Base-by-base conservation (phyloP, 768 basidiomycete species). In the Rhodosporidiobolus odoratus region DNA sequence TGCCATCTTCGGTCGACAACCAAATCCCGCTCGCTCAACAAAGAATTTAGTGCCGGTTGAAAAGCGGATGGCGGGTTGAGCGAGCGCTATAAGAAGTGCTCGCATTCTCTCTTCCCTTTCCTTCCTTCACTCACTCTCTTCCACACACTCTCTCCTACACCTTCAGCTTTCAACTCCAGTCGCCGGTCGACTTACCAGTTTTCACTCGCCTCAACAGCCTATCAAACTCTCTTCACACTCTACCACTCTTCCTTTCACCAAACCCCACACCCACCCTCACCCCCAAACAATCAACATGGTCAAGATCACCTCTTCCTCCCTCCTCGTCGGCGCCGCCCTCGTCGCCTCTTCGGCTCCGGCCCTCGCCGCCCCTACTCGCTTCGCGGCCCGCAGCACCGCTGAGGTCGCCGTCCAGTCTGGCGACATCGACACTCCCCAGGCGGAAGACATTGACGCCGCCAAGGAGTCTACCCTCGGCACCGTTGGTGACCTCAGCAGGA, bases 251-350 rank as follows among this genome's bases (percentile, higher is more conserved):
- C 27, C 58, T 52, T 45, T 4, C 50, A 32, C 52, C 10, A n/a
- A 8, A 27, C 52, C 52, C 30, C 7, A 50, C 48, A 13, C 48
- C 21, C 48, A 50, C 48, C 48, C 21, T 23, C 12, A 13, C 43
- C 43, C 23, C 43, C 43, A 12, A 45, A 50, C 52, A 63, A n/a
- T 38, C 34, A 62, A 58, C 57, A 66, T 66, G 65, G 65, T 69
- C 62, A 69, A 69, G 41, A 48, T 69, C 68, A 56, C 68, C 53
- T 62, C 68, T 19, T 63, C 68, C 61, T 57, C 63, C 57, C 43
- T 69, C 40, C 56, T 69, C 48, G 68, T 43, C 45, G 68, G 62
- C 23, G 56, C 61, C 57, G 54, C 58, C 61, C 38, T 69, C 68
- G 68, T 30, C 48, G 23, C 66, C 60, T 68, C 67, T 25, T 62